Base-by-base conservation (phyloP, 148 eudicot species). In the Suaeda aralocaspica region DNA sequence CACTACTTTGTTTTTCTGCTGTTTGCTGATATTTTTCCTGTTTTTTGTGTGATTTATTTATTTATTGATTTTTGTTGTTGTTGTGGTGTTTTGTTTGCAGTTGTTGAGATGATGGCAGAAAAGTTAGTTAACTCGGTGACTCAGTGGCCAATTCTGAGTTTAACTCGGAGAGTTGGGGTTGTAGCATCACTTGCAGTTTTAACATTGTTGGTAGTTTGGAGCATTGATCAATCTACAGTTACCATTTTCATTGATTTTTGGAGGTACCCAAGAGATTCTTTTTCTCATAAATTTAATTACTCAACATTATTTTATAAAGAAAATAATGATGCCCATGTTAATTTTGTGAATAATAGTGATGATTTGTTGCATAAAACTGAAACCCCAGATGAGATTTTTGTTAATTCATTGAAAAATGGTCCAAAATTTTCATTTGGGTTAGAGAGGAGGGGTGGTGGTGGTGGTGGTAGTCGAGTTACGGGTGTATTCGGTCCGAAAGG, bases 31-130 rank as follows among this genome's bases (percentile, higher is more conserved):
- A 14, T 45, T 8, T n/a, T 2, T 18, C 24, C 5, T 49, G 4
- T 18, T n/a, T 49, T 19, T 18, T 15, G 4, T 1, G 5, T 9
- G 0, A 45, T 0, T 46, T 42, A 9, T 42, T 42, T 42, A 61
- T 60, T 21, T 12, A 28, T 33, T 57, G 65, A 18, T 59, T n/a
- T 26, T 52, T 41, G n/a, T 50, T 64, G 31, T 24, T 21, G 16
- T 28, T 34, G 29, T 60, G n/a, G n/a, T n/a, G n/a, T n/a, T n/a
- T n/a, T 19, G 15, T 66, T 68, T 51, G 48, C 76, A 73, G 81
- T 73, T 82, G 26, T 56, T 39, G 78, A 77, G 69, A 65, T 82
- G 73, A 76, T 73, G 78, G 76, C 83, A 12, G 85, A 82, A 34
- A 82, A 82, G 69, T 51, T 82, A 21, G 59, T 72, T 13, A 79